Conservation (phyloP, 306 rosid genomes). For the Trichosanthes truncata region DNA sequence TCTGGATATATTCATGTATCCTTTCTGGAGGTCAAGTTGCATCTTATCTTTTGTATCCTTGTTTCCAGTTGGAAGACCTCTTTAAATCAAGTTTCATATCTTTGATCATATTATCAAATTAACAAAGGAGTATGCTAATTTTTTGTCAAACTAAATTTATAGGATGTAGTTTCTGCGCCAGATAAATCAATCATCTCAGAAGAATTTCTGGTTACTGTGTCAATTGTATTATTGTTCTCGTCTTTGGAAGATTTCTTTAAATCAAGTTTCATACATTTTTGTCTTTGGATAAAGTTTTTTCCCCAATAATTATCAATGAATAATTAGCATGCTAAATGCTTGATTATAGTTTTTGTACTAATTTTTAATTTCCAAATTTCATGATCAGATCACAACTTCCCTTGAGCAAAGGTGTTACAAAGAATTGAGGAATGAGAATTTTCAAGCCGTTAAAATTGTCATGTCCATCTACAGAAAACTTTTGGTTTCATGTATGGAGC, state of each 20-base stretch:
- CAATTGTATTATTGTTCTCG: not conserved
- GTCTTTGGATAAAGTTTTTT: not conserved
- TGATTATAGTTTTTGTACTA: slow-evolving; percentile 12
- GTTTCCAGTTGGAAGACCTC: not conserved
- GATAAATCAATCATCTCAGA: not conserved
- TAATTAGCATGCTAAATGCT: slow-evolving; percentile 7
- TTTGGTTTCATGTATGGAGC: slow-evolving; percentile 73
- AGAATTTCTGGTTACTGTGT: not conserved
- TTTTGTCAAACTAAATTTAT: not conserved
- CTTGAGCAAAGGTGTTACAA: slow-evolving; percentile 95
- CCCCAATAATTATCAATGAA: not conserved
- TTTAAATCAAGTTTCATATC: not conserved
- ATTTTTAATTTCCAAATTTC: slow-evolving; percentile 23
- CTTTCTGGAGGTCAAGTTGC: not conserved
- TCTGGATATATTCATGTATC: not conserved
- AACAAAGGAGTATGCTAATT: not conserved
- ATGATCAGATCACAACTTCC: slow-evolving; percentile 58
- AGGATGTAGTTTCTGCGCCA: not conserved
- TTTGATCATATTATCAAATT: not conserved
- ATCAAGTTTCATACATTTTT: not conserved
- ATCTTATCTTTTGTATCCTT: not conserved
- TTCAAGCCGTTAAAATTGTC: slow-evolving; percentile 57
- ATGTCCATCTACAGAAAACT: slow-evolving; percentile 80
- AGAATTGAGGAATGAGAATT: slow-evolving; percentile 75
- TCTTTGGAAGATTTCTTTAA: not conserved